phyloP scores from a whole-genome alignment of 805 yeast species.

The Candida oleophila region DNA sequence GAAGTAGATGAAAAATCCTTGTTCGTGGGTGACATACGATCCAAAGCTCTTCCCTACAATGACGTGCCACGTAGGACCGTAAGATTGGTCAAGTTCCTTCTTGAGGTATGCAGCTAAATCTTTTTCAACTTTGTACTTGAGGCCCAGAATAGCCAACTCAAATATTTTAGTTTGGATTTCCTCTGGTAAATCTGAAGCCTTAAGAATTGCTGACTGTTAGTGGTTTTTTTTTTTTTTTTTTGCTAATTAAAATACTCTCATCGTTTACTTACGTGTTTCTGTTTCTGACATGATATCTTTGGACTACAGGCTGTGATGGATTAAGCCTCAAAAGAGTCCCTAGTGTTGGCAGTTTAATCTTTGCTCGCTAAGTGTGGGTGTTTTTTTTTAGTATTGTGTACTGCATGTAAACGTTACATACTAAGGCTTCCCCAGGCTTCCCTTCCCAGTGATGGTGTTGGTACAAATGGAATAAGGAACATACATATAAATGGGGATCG shows the following conservation, averaged over 20 bases:
- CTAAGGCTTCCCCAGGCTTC: too few relatives aligned
- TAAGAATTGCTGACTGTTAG: conserved; percentile 31
- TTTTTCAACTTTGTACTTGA: conserved; percentile 47
- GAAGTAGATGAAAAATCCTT: conserved; percentile 68
- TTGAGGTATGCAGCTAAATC: conserved; percentile 68
- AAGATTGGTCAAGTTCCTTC: conserved; percentile 61
- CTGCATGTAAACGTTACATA: too few relatives aligned
- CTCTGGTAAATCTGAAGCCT: conserved; percentile 47
- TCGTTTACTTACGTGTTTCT: background rate
- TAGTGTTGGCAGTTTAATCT: too few relatives aligned
- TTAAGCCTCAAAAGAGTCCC: too few relatives aligned
- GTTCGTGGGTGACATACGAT: conserved; percentile 75
- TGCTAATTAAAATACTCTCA: too few relatives aligned
- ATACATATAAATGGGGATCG: too few relatives aligned
- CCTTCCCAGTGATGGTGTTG: too few relatives aligned
- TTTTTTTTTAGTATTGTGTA: too few relatives aligned
- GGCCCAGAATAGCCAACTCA: conserved; percentile 45
- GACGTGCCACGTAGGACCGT: conserved; percentile 79
- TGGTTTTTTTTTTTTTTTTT: too few relatives aligned
- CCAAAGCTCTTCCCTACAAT: conserved; percentile 81
- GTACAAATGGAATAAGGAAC: too few relatives aligned
- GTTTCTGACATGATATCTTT: background rate
- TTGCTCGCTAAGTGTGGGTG: too few relatives aligned
- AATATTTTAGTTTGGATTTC: conserved; percentile 53
- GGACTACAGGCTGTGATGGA: too few relatives aligned